Base-by-base conservation (phyloP, 192 early-diverging fungal species). In the Chytriomyces confervae region DNA sequence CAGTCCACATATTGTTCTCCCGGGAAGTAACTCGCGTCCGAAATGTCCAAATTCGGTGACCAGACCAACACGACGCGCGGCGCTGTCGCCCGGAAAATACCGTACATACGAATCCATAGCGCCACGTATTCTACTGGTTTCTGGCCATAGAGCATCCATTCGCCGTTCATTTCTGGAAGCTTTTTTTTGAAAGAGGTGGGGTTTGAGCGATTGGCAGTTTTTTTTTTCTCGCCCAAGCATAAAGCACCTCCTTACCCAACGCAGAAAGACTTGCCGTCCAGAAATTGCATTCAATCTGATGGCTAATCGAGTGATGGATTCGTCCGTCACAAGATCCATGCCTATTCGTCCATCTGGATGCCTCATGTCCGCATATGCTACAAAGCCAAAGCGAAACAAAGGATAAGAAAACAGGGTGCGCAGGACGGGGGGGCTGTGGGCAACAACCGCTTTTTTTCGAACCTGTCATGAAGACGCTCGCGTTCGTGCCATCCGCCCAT, bases 161-260 rank as follows among this genome's bases (percentile, higher is more conserved):
- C 43, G 29, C 84, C 84, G 73, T 85, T 85, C 84, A 85, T 85
- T 62, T 85, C 84, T n/a, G 84, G 79, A 20, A 57, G 53, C 53
- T 57, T n/a, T 48, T 10, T 69, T 18, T 60, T 57, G 53, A 57
- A 57, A 36, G 36, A 36, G 36, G 24, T 27, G 24, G 24, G 36
- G 36, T 36, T 36, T 36, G 36, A 36, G 36, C 36, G 36, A 1
- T 27, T 36, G 36, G 36, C 36, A 36, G 36, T 36, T 36, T 36
- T 36, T 36, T 36, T 36, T 36, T 27, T 27, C 0, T 46, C 16
- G 13, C 44, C 11, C 10, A 69, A 27, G 11, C 36, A 46, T 20
- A 47, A 47, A 69, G 46, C 63, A 65, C 11, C 11, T n/a, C 13
- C 53, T 57, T 13, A 61, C 10, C 72, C 72, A 74, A 18, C 72